phyloP scores from a whole-genome alignment of 2,329 filamentous ascomycete genomes.

The Coniochaeta sp. region DNA sequence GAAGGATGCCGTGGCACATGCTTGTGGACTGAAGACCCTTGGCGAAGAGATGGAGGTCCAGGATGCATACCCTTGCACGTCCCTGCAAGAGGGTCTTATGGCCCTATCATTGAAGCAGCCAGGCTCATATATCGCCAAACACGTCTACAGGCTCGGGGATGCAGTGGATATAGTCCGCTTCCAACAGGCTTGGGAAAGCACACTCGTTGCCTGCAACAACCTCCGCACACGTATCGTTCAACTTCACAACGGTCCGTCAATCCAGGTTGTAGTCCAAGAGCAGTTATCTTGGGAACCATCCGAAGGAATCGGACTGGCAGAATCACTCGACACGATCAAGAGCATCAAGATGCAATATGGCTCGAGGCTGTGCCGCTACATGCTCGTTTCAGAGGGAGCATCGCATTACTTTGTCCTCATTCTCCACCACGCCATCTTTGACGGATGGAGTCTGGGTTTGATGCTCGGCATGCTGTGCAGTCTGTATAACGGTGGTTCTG shows the following conservation, averaged over 20 bases:
- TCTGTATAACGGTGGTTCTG: background rate
- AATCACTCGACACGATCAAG: too few relatives aligned
- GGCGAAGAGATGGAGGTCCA: constrained; percentile 15
- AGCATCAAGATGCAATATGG: background rate
- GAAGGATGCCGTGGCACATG: too few relatives aligned
- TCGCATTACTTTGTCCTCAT: constrained; percentile 35
- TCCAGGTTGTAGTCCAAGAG: too few relatives aligned
- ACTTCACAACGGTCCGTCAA: too few relatives aligned
- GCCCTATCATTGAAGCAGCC: constrained; percentile 40
- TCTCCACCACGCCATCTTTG: constrained; percentile 45
- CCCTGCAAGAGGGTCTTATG: constrained; percentile 46
- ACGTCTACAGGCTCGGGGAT: constrained; percentile 30
- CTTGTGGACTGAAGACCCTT: too few relatives aligned
- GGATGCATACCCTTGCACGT: constrained; percentile 45
- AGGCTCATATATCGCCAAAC: constrained; percentile 44
- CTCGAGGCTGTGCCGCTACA: constrained; percentile 1
- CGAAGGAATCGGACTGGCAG: background rate
- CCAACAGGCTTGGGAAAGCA: constrained; percentile 6
- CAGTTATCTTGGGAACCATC: background rate
- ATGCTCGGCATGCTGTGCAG: constrained; percentile 26
- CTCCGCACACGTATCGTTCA: constrained; percentile 8
- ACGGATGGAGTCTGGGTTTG: constrained; percentile 47
- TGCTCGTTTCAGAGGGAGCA: constrained; percentile 4
- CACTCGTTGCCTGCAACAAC: constrained; percentile 2
- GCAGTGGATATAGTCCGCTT: constrained; percentile 4